phyloP scores from a whole-genome alignment of 495 filamentous ascomycete genomes.

The Xylaria cubensis region DNA sequence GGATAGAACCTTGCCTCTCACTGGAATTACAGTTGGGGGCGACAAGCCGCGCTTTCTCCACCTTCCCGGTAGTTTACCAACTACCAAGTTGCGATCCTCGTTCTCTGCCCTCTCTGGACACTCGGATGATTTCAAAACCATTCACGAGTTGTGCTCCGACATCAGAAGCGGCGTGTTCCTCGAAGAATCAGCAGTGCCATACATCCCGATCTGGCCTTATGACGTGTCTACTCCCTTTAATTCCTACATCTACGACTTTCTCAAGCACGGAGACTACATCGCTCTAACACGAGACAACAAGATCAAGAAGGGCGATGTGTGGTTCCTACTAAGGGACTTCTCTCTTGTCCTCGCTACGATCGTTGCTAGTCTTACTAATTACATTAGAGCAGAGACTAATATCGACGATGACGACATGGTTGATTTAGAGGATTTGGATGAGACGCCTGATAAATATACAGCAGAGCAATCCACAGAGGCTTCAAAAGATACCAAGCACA shows the following conservation, averaged over 20 bases:
- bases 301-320: constrained; percentile 67
- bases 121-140: constrained; percentile 68
- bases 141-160: constrained; percentile 67
- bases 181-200: constrained; percentile 72
- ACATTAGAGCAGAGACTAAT: constrained; percentile 47
- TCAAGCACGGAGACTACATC: constrained; percentile 67
- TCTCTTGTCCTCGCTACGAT: constrained; percentile 73
- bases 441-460: constrained; percentile 24
- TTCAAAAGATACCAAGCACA: not conserved
- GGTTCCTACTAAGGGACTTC: constrained; percentile 74
- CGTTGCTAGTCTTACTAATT: constrained; percentile 61
- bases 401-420: constrained; percentile 49
- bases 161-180: constrained; percentile 71
- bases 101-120: constrained; percentile 77
- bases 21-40: constrained; percentile 51
- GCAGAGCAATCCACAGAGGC: not conserved
- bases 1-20: constrained; percentile 66
- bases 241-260: constrained; percentile 78
- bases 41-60: constrained; percentile 10
- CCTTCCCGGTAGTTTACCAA: constrained; percentile 28
- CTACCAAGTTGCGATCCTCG: constrained; percentile 61
- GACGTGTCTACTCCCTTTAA: constrained; percentile 62
- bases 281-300: constrained; percentile 64
- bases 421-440: constrained; percentile 48
- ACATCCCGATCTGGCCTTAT: constrained; percentile 63